Conservation (phyloP, 192 early-diverging fungal genomes). For the Coemansia asiatica region DNA sequence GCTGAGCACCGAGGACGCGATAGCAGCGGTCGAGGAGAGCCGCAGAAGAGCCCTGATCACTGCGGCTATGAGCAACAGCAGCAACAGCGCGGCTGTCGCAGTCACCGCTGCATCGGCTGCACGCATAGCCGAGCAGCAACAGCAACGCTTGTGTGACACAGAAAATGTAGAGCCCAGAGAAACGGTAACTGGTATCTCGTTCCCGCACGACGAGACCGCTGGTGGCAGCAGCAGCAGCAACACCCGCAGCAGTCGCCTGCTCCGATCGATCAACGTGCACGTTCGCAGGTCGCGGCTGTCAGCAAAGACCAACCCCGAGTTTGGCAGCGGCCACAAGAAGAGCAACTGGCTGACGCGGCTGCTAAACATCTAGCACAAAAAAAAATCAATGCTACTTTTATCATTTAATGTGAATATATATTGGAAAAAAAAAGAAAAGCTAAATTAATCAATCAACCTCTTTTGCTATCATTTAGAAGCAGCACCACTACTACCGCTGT, state of each 20-base stretch:
- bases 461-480: too few species aligned
- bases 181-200: not conserved
- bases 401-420: not conserved
- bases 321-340: not conserved
- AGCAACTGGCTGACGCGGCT: slow-evolving; percentile 19
- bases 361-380: slow-evolving; percentile 8
- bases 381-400: not conserved
- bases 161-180: too few species aligned
- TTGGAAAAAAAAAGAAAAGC: not conserved
- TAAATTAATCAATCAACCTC: not conserved
- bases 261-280: slow-evolving; percentile 11
- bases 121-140: slow-evolving; percentile 11
- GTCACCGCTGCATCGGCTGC: not conserved
- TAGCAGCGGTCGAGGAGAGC: slow-evolving; percentile 18
- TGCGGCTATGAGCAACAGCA: slow-evolving; percentile 10
- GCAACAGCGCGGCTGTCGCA: not conserved
- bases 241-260: not conserved
- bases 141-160: too few species aligned
- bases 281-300: slow-evolving; percentile 21
- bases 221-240: not conserved
- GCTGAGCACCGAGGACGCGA: slow-evolving; percentile 9
- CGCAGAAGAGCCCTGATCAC: slow-evolving; percentile 4
- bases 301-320: slow-evolving; percentile 21
- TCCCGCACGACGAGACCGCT: not conserved
- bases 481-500: too few species aligned